Percentiles rank a stretch among this genome's conserved stretches.
These are phyloP conservation scores for Amoebophrya sp. DNA, from an alignment of 169 alveolate genomes.

Conservation along the genomic window DNA sequence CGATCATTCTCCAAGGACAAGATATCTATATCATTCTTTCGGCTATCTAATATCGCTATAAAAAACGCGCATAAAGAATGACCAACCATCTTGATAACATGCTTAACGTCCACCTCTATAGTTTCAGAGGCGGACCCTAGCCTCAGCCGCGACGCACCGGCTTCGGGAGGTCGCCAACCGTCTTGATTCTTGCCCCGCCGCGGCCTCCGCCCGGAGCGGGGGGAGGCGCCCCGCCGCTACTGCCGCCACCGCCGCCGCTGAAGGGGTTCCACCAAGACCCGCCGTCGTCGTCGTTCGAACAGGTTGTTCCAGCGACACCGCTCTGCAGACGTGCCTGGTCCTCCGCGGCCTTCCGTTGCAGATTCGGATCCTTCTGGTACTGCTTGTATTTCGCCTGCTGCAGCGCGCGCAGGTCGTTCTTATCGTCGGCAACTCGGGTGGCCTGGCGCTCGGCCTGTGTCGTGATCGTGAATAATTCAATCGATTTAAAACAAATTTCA, in stretches of 20 bases:
- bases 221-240: not conserved
- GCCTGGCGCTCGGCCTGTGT: not conserved
- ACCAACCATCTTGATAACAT: not conserved
- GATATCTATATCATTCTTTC: no score
- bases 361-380: not conserved
- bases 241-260: not conserved
- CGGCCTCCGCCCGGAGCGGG: not conserved
- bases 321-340: not conserved
- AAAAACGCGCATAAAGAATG: no score
- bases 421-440: not conserved
- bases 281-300: not conserved
- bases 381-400: not conserved
- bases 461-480: no score
- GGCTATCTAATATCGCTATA: no score
- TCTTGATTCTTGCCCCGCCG: not conserved
- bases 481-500: no score
- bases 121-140: not conserved
- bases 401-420: not conserved
- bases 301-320: not conserved
- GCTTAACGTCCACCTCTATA: not conserved
- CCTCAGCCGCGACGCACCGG: constrained; percentile 25
- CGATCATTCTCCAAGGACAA: no score
- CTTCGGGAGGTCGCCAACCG: not conserved
- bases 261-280: constrained; percentile 11
- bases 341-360: not conserved